Conservation (phyloP, 306 rosid species). For the Cyamopsis tetragonoloba region DNA sequence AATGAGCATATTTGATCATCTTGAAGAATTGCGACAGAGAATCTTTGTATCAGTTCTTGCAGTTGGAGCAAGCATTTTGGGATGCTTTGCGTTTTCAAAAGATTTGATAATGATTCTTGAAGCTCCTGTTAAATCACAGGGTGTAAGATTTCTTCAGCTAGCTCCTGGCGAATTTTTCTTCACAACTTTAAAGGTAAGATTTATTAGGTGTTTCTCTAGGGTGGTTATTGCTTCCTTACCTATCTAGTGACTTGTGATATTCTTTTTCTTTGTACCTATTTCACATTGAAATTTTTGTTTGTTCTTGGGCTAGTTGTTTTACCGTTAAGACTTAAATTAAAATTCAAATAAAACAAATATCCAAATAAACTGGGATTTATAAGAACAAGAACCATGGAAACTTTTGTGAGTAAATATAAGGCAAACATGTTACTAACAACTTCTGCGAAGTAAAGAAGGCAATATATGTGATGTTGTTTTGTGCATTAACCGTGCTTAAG, state of each 20-base stretch:
- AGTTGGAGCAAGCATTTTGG: constrained; percentile 74
- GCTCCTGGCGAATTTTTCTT: constrained; percentile 99
- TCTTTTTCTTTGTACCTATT: background rate
- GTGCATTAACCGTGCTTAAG: background rate
- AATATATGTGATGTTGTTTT: constrained; percentile 12
- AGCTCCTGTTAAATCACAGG: constrained; percentile 85
- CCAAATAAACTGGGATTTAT: background rate
- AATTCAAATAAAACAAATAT: background rate
- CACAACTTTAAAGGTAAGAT: constrained; percentile 75
- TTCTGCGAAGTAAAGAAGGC: too few species aligned
- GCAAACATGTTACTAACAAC: background rate
- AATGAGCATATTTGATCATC: constrained; percentile 90
- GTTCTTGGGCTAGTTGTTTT: background rate
- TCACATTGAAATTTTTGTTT: background rate
- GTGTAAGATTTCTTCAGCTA: constrained; percentile 89
- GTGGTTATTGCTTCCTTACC: constrained; percentile 1
- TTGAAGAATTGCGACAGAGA: constrained; percentile 98
- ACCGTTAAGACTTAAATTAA: background rate
- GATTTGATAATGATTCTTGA: constrained; percentile 72
- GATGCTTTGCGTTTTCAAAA: constrained; percentile 88
- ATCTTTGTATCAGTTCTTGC: constrained; percentile 73
- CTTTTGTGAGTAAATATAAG: background rate
- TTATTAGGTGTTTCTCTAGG: background rate
- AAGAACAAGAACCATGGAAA: background rate
- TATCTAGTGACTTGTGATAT: background rate